Evolutionary conservation across 768 basidiomycete genomes (phyloP).

Genomic region (Hebeloma cylindrosporum): DNA sequence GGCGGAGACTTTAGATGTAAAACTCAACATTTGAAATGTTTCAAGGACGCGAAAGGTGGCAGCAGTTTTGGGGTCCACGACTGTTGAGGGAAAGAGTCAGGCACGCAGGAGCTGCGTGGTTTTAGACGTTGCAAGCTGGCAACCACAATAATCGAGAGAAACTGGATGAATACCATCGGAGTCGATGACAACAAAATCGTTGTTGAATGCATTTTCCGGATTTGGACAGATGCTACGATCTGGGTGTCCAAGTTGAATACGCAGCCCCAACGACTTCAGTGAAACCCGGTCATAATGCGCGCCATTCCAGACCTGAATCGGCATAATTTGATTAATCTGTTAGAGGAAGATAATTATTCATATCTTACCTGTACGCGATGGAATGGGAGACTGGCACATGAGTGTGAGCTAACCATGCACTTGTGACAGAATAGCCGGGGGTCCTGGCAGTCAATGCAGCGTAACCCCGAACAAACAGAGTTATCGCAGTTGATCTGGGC

Average conservation of each 20-base stretch:
- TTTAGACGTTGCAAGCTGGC: constrained; percentile 12
- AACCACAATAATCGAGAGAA: constrained; percentile 34
- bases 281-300: constrained; percentile 10
- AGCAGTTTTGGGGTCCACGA: constrained; percentile 24
- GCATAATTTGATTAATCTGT: too few relatives aligned
- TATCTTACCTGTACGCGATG: too few relatives aligned
- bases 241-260: constrained; percentile 30
- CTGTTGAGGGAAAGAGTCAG: constrained; percentile 31
- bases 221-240: constrained; percentile 15
- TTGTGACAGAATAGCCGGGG: too few relatives aligned
- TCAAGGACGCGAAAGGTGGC: constrained; percentile 31
- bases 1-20: constrained; percentile 31
- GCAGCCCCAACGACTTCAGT: constrained; percentile 24
- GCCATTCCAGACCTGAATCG: constrained; percentile 23
- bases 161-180: constrained; percentile 32
- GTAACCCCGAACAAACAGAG: too few relatives aligned
- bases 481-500: too few relatives aligned
- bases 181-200: constrained; percentile 33
- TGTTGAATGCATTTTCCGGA: constrained; percentile 6
- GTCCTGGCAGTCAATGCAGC: too few relatives aligned
- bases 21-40: constrained; percentile 31
- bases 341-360: too few relatives aligned
- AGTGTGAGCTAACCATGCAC: too few relatives aligned
- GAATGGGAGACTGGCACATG: too few relatives aligned
- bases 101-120: constrained; percentile 32